These are phyloP conservation scores for Populus hybrid DNA, from an alignment of 441 rosid species.

Conservation along the genomic window DNA sequence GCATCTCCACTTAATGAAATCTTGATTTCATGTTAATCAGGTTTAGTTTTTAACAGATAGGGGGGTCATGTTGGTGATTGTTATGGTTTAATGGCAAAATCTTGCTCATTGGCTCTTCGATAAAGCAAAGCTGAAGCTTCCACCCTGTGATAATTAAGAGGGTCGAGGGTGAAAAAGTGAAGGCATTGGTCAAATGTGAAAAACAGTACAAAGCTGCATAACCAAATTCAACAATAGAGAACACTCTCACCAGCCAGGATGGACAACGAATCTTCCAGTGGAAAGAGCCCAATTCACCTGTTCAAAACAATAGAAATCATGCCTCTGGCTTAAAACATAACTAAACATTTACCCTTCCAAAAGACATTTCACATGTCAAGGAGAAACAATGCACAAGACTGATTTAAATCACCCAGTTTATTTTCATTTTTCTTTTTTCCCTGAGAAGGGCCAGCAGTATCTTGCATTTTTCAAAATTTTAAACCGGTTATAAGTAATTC, in stretches of 20 bases:
- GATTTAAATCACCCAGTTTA: background rate
- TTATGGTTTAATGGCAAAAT: conserved; percentile 80
- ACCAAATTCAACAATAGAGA: conserved; percentile 10
- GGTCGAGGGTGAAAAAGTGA: background rate
- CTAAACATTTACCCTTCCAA: background rate
- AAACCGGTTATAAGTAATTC: background rate
- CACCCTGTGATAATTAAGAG: conserved; percentile 58
- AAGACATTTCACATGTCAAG: background rate
- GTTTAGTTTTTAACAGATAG: conserved; percentile 27
- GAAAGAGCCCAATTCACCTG: conserved; percentile 96
- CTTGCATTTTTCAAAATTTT: background rate
- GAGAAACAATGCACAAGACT: background rate
- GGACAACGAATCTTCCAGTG: conserved; percentile 77
- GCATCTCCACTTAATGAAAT: conserved; percentile 17
- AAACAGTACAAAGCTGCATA: background rate
- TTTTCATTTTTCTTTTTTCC: too few relatives aligned
- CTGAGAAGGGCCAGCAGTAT: too few relatives aligned
- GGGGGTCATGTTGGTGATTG: conserved; percentile 12
- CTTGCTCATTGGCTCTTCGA: conserved; percentile 84
- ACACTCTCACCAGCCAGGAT: conserved; percentile 85
- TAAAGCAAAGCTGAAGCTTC: conserved; percentile 98
- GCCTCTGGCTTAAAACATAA: conserved; percentile 7
- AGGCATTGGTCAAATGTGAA: conserved; percentile 17
- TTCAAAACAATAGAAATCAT: conserved; percentile 24
- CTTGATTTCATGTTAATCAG: conserved; percentile 25